Conservation (phyloP, 1,139 yeast species). For the Yarrowia galli region DNA sequence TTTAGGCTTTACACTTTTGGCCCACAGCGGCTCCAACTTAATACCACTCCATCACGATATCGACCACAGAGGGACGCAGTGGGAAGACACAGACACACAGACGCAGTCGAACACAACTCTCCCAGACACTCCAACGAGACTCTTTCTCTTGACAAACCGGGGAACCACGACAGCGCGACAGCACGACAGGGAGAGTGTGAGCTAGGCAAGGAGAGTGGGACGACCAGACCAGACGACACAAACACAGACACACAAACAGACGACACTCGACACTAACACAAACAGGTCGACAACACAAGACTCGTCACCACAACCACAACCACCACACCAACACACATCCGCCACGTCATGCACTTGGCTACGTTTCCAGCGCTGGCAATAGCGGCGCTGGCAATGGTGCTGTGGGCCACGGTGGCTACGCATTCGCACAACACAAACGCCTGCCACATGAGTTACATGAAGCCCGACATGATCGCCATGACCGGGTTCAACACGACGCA, state of each 20-base stretch:
- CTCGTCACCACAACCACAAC: neutral
- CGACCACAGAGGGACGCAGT: neutral
- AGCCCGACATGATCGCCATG: constrained; percentile 24
- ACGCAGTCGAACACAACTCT: too few relatives aligned
- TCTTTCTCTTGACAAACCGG: too few relatives aligned
- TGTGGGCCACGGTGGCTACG: constrained; percentile 28
- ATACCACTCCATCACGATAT: constrained; percentile 6
- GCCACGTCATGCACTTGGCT: neutral
- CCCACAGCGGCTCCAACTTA: constrained; percentile 23
- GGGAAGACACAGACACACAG: too few relatives aligned
- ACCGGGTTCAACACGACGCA: constrained; percentile 67
- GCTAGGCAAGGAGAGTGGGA: too few relatives aligned
- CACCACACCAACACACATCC: neutral
- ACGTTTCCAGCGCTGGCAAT: constrained; percentile 15
- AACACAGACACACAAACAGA: neutral
- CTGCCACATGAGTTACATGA: constrained; percentile 39
- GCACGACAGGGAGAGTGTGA: too few relatives aligned
- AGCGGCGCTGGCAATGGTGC: constrained; percentile 1
- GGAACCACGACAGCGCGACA: too few relatives aligned
- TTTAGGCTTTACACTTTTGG: neutral
- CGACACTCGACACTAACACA: neutral
- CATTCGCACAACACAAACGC: constrained; percentile 13
- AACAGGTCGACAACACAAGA: too few relatives aligned
- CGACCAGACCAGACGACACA: neutral
- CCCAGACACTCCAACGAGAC: too few relatives aligned